phyloP scores from a whole-genome alignment of 345 rosid genomes.

The Brassica nigra region DNA sequence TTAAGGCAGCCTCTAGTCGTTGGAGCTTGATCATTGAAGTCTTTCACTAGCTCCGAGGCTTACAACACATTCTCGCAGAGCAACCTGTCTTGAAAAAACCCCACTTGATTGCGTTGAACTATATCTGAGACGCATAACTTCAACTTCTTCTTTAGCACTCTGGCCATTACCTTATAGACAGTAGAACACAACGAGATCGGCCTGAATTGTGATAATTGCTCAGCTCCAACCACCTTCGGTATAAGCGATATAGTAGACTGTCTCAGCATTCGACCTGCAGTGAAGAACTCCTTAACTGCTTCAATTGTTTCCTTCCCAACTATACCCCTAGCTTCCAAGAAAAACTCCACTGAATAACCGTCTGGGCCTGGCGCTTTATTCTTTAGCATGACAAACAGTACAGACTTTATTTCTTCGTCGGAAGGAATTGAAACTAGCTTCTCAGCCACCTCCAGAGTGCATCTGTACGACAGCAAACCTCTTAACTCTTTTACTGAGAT shows the following conservation, averaged over 20 bases:
- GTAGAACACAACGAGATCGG: not conserved
- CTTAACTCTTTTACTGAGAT: not conserved
- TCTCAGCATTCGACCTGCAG: not conserved
- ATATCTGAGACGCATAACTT: not conserved
- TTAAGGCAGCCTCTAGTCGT: too few species aligned
- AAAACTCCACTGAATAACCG: not conserved
- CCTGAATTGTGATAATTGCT: not conserved
- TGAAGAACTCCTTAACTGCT: not conserved
- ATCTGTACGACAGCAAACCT: not conserved
- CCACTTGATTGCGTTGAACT: not conserved
- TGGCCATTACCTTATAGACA: not conserved
- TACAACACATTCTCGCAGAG: not conserved
- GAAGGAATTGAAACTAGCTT: not conserved
- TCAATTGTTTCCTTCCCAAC: not conserved
- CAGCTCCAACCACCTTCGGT: not conserved
- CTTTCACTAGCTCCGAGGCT: too few species aligned
- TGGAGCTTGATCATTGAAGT: too few species aligned
- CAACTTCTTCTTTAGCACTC: not conserved
- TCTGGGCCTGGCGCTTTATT: not conserved
- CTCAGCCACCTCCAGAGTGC: not conserved
- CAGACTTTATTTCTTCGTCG: not conserved
- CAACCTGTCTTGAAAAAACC: not conserved
- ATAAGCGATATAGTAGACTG: not conserved
- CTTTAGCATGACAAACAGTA: not conserved
- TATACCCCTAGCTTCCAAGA: not conserved